These are phyloP conservation scores for Globisporangium sylvaticum DNA, from an alignment of 352 stramenopile species.

Conservation along the genomic window DNA sequence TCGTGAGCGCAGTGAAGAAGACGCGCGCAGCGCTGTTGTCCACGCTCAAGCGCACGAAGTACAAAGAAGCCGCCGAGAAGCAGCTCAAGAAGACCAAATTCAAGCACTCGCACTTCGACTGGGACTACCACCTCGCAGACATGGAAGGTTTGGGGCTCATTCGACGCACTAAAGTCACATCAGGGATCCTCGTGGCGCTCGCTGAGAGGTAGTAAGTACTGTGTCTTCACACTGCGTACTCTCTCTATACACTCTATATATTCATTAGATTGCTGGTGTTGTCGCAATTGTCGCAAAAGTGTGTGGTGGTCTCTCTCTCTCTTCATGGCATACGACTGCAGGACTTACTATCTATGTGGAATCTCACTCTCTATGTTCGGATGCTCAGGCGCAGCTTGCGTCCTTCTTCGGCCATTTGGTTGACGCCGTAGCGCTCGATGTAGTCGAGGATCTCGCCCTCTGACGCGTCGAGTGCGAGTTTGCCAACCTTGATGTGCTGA, in stretches of 20 bases:
- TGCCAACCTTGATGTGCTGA: conserved; percentile 60
- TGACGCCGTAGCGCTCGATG: conserved; percentile 44
- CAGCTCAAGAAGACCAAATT: conserved; percentile 62
- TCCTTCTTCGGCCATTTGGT: conserved; percentile 56
- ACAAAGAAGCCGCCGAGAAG: conserved; percentile 54
- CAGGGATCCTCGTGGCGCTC: conserved; percentile 45
- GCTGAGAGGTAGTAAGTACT: conserved; percentile 1
- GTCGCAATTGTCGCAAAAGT: background rate
- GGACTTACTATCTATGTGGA: conserved; percentile 14
- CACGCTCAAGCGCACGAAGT: conserved; percentile 52
- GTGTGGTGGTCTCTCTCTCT: conserved; percentile 10
- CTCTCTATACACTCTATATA: background rate
- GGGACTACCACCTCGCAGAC: conserved; percentile 58
- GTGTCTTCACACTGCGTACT: background rate
- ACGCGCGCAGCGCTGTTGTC: conserved; percentile 34
- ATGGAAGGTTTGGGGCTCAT: conserved; percentile 60
- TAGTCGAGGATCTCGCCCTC: conserved; percentile 63
- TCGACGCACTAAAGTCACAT: conserved; percentile 48
- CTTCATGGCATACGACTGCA: background rate
- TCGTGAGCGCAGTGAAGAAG: conserved; percentile 57
- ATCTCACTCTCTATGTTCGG: conserved; percentile 19
- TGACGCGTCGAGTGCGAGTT: conserved; percentile 43
- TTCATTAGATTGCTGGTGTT: background rate
- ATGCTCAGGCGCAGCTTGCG: conserved; percentile 60
- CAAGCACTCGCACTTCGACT: conserved; percentile 44